These are phyloP conservation scores for Xanthoparmelia taractica DNA, from an alignment of 495 filamentous ascomycete genomes.

Conservation along the genomic window DNA sequence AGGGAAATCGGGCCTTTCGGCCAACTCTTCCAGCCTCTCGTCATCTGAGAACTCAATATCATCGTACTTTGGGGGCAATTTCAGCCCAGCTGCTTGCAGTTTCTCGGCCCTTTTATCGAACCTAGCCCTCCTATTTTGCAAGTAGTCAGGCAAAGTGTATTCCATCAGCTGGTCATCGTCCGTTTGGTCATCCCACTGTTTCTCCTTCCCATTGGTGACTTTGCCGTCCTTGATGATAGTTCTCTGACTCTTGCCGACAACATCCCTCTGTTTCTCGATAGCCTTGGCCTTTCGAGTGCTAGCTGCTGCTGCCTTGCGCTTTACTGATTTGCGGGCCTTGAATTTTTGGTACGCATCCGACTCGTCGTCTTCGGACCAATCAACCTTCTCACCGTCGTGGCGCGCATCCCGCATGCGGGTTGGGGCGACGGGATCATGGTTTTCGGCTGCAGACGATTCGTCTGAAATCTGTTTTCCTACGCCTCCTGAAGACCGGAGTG, in stretches of 20 bases:
- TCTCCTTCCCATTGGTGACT: constrained; percentile 28
- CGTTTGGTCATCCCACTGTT: constrained; percentile 39
- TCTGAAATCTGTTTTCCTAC: constrained; percentile 2
- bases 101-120: constrained; percentile 49
- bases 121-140: constrained; percentile 44
- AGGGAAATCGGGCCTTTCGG: constrained; percentile 64
- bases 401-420: constrained; percentile 9
- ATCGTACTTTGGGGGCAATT: constrained; percentile 70
- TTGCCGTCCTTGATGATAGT: constrained; percentile 15
- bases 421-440: background rate
- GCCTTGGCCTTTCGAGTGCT: constrained; percentile 42
- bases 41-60: constrained; percentile 85
- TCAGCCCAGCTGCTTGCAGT: constrained; percentile 60
- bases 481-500: constrained; percentile 6
- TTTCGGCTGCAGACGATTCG: constrained; percentile 5
- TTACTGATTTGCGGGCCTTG: constrained; percentile 49
- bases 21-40: constrained; percentile 52
- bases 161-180: constrained; percentile 55
- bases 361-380: constrained; percentile 37
- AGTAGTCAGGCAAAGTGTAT: constrained; percentile 49
- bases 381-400: constrained; percentile 21
- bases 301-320: constrained; percentile 46
- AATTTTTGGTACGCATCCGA: constrained; percentile 51
- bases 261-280: constrained; percentile 26
- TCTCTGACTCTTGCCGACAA: constrained; percentile 31